These are phyloP conservation scores for Leccinum aurantiacum DNA, from an alignment of 768 basidiomycete genomes.

Conservation along the genomic window DNA sequence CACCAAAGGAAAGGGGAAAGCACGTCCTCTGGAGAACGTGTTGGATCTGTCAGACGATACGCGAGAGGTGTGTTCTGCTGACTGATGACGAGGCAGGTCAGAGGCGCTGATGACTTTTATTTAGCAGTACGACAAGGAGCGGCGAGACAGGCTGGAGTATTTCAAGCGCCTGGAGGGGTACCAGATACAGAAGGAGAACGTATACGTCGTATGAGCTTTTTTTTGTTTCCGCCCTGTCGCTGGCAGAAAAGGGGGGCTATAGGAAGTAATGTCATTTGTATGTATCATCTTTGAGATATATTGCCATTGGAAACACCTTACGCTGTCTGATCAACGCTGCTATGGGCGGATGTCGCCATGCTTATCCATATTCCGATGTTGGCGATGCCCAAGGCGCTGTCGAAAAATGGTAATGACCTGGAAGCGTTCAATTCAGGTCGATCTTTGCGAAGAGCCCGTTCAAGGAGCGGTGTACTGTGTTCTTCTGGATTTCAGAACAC, in stretches of 20 bases:
- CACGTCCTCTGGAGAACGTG: slow-evolving; percentile 22
- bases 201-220: slow-evolving; percentile 50
- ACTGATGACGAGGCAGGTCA: neutral
- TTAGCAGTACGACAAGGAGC: slow-evolving; percentile 45
- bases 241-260: neutral
- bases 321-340: neutral
- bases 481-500: too few relatives aligned
- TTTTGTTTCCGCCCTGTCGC: neutral
- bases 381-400: too few relatives aligned
- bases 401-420: too few relatives aligned
- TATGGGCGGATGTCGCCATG: neutral
- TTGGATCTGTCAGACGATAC: slow-evolving; percentile 33
- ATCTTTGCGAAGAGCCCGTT: too few relatives aligned
- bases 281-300: slow-evolving; percentile 17
- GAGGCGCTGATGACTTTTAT: neutral
- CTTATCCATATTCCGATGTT: neutral
- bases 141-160: slow-evolving; percentile 53
- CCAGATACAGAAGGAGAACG: slow-evolving; percentile 55
- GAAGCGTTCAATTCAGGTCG: too few relatives aligned
- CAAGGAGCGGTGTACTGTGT: too few relatives aligned
- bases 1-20: slow-evolving; percentile 29
- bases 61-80: slow-evolving; percentile 24
- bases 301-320: neutral
- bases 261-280: slow-evolving; percentile 9
- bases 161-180: slow-evolving; percentile 53